Conservation (phyloP, 2,329 filamentous ascomycete species). For the Knufia fluminis region DNA sequence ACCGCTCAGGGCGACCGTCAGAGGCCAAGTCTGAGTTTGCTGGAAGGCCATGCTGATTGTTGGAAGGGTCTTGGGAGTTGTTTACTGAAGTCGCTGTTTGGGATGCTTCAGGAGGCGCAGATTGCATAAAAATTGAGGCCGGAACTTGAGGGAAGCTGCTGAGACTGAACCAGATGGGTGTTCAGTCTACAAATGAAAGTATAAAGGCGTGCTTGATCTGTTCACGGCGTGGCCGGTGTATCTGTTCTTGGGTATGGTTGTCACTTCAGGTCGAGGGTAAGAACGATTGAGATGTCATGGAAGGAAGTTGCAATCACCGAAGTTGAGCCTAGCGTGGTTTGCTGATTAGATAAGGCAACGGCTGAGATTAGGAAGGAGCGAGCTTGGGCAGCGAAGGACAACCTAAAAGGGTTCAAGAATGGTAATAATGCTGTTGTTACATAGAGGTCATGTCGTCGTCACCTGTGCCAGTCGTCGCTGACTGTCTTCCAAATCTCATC, state of each 20-base stretch:
- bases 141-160: constrained; percentile 25
- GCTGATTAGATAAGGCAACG: too few relatives aligned
- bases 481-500: too few relatives aligned
- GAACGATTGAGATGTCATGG: background rate
- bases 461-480: too few relatives aligned
- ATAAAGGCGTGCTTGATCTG: background rate
- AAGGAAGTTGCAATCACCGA: background rate
- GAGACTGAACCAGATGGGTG: constrained; percentile 49
- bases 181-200: constrained; percentile 36
- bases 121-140: constrained; percentile 54
- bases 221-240: constrained; percentile 5
- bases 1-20: constrained; percentile 34
- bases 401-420: background rate
- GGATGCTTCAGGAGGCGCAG: constrained; percentile 46
- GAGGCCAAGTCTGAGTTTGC: constrained; percentile 35
- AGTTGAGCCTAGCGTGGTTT: background rate
- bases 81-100: constrained; percentile 36
- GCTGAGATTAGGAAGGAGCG: too few relatives aligned
- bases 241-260: background rate
- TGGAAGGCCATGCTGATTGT: constrained; percentile 53
- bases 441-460: background rate
- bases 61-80: constrained; percentile 25
- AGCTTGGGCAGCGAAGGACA: background rate
- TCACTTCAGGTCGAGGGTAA: background rate
- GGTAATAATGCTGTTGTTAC: constrained; percentile 1